A percentile compares a stretch with the other conserved stretches of the same genome.
Evolutionary conservation across 805 yeast genomes (phyloP).

Genomic region (Myxozyma vanderwaltii): DNA sequence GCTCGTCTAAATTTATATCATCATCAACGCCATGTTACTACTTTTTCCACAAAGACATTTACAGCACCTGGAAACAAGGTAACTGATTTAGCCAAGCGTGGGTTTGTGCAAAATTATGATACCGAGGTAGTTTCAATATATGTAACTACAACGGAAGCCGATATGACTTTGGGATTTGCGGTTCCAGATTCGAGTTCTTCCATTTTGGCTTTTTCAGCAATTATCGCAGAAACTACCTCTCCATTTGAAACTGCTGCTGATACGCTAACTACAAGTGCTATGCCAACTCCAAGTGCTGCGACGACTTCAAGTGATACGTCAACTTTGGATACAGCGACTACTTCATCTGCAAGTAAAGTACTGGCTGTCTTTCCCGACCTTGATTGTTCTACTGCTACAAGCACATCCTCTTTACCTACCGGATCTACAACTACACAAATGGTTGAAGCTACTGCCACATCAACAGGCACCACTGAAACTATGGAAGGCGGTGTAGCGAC

Average conservation of each 20-base stretch:
- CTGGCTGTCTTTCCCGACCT: slow-evolving; percentile 8
- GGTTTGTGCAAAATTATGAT: slow-evolving; percentile 1
- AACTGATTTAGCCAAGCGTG: background rate
- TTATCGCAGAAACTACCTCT: background rate
- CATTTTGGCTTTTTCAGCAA: background rate
- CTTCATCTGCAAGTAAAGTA: background rate
- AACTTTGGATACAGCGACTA: background rate
- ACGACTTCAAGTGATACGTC: too few species aligned
- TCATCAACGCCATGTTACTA: background rate
- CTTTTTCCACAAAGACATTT: background rate
- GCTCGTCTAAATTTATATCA: slow-evolving; percentile 1
- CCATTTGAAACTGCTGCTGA: background rate
- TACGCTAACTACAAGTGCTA: too few species aligned
- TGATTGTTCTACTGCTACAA: slow-evolving; percentile 9
- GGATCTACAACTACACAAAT: background rate
- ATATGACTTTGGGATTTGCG: background rate
- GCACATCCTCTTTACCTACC: background rate
- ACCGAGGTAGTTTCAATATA: background rate
- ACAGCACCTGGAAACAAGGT: background rate
- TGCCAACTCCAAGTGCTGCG: too few species aligned
- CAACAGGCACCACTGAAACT: background rate
- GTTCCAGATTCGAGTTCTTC: background rate
- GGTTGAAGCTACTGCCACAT: too few species aligned
- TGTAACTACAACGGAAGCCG: background rate
- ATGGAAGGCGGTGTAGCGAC: background rate